These are phyloP conservation scores for Suillus lakei DNA, from an alignment of 768 basidiomycete species.

Conservation along the genomic window DNA sequence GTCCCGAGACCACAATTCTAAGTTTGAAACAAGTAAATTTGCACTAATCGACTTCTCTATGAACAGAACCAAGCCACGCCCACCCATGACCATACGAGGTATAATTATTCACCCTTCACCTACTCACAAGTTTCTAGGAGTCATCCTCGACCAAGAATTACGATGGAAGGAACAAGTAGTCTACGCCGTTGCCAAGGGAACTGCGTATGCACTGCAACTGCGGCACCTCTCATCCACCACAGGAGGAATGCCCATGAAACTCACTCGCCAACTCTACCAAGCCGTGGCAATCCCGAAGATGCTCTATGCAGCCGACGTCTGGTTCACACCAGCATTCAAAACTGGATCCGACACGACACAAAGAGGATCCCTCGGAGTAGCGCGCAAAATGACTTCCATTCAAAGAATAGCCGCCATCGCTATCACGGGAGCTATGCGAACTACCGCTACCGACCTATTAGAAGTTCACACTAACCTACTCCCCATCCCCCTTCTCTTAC, in stretches of 20 bases:
- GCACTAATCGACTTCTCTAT: conserved; percentile 8
- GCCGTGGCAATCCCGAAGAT: conserved; percentile 18
- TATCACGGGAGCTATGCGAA: conserved; percentile 19
- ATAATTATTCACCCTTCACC: accelerated
- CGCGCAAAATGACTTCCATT: not conserved
- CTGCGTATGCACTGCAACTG: not conserved
- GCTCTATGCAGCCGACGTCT: conserved; percentile 18
- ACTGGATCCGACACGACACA: not conserved
- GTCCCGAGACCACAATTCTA: conserved; percentile 20
- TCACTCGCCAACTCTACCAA: conserved; percentile 28
- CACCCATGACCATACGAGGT: not conserved
- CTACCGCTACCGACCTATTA: conserved; percentile 21
- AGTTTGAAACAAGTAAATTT: conserved; percentile 20
- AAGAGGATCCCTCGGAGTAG: conserved; percentile 10
- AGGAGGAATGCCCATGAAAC: conserved; percentile 19
- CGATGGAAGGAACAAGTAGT: not conserved
- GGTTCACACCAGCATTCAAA: conserved; percentile 23
- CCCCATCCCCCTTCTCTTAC: conserved; percentile 15
- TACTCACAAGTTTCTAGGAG: not conserved
- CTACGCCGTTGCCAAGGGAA: not conserved
- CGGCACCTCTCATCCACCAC: conserved; percentile 14
- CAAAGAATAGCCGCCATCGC: conserved; percentile 6
- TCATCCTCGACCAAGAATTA: not conserved
- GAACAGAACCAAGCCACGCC: not conserved
- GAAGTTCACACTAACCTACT: conserved; percentile 24